Evolutionary conservation across 163 green algal species (phyloP).

Genomic region (Prototheca wickerhamii): DNA sequence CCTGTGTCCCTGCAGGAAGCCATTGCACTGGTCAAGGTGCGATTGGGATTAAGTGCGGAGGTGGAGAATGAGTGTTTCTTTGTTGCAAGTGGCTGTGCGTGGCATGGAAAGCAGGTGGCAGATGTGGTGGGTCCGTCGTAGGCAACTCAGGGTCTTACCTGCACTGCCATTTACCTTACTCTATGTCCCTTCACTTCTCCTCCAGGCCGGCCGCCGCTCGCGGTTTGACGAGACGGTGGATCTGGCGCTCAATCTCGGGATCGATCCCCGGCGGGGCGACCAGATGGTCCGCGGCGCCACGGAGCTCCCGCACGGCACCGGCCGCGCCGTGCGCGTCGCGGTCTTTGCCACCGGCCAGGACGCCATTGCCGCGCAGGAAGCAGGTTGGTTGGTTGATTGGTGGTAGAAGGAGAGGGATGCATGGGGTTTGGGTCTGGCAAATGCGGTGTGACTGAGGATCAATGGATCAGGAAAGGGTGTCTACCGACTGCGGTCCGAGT

Average conservation of each 20-base stretch:
- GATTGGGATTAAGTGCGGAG: neutral
- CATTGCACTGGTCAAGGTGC: neutral
- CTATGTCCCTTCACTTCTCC: neutral
- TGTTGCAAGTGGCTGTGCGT: neutral
- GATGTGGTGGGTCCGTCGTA: too few species aligned
- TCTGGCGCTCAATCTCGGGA: conserved; percentile 42
- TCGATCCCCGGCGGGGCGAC: conserved; percentile 63
- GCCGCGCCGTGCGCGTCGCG: conserved; percentile 51
- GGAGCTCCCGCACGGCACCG: conserved; percentile 71
- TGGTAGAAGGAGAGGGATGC: neutral
- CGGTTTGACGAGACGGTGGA: conserved; percentile 60
- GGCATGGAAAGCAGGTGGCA: too few species aligned
- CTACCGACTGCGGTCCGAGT: too few species aligned
- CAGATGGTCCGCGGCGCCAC: conserved; percentile 72
- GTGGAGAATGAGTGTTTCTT: neutral
- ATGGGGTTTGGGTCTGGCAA: neutral
- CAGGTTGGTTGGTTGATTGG: conserved; percentile 26
- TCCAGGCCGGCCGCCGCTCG: conserved; percentile 21
- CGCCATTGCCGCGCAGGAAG: conserved; percentile 47
- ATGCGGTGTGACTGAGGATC: too few species aligned
- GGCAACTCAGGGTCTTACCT: too few species aligned
- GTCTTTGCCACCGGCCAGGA: conserved; percentile 68
- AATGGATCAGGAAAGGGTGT: too few species aligned
- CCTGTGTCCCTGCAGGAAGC: conserved; percentile 3
- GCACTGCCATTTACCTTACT: too few species aligned